Evolutionary conservation across 2,329 filamentous ascomycete genomes (phyloP), one percentile per base, ranked within the genome.

Genomic region (Sporothrix globosa): DNA sequence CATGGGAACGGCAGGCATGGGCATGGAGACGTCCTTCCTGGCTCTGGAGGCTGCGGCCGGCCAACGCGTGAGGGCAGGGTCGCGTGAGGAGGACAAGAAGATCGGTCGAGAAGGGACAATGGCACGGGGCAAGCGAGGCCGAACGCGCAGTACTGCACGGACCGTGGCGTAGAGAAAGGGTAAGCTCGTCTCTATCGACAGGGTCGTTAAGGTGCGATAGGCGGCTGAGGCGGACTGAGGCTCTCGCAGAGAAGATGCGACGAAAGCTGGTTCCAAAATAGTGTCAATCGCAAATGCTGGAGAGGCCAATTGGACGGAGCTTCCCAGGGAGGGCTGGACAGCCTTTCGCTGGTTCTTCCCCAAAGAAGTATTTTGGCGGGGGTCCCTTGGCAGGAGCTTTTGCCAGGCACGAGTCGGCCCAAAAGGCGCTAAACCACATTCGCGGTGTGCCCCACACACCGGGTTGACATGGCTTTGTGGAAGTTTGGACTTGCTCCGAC

Each of bases 1-100:
- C 86, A 88, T 88, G 11, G 84, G 84, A 34, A 82, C 86, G 30
- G 84, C 84, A 60, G 84, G 79, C 85, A 87, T 87, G 50, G 48
- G 71, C 6, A 19, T 14, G 60, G 17, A 34, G 30, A 30, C 30
- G 30, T 5, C 30, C 30, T 3, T 30, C 27, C 24, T 19, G 5
- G 39, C n/a, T 14, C 60, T 4, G n/a, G 6, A 52, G n/a, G 39
- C 65, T 53, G 24, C 46, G 21, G 60, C 30, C 46, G 61, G 27
- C 48, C 27, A 27, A 13, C 44, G 30, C 5, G 50, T 4, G 9
- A 27, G n/a, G 30, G 34, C 41, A 39, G 48, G 30, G 53, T 27
- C 53, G 53, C 21, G 53, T 63, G 44, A 11, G 2, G 56, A 11
- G 11, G 58, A 48, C 5, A 41, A 30, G 24, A 10, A 21, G 44